Evolutionary conservation across 2,329 filamentous ascomycete genomes (phyloP), one percentile per base, ranked within the genome.

Genomic region (Penicillium sp.): DNA sequence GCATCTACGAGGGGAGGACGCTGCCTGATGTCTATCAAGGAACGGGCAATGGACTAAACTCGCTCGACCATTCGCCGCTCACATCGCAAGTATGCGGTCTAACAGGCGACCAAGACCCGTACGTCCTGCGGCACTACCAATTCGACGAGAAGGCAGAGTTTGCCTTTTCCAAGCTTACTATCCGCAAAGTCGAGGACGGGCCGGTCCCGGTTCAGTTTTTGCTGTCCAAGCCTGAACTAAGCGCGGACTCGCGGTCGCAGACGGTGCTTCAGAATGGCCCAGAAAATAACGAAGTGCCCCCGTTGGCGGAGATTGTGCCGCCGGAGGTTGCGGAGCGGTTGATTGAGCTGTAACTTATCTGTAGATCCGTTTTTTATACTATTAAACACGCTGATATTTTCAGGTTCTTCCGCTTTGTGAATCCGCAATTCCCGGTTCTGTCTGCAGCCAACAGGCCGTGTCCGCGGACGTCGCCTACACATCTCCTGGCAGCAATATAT

Each of bases 291-390:
- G 46, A 48, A 9, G 18, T 21, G 11, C 46, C 45, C 11, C 20
- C n/a, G 23, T 20, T 26, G 24, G 21, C 52, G 11, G 52, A 48
- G 18, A 48, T 55, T 28, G 52, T 55, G 14, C 52, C 52, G 8
- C 52, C 43, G n/a, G 52, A 55, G 42, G 52, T 55, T 28, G 52
- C 43, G 40, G 52, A 55, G 28, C 52, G 52, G 16, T 55, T 55
- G 23, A 55, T 55, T 12, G 52, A 48, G 23, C 21, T 55, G 52
- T 55, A 48, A 21, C 45, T 12, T 26, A 45, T 46, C 3, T 12
- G 23, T 7, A 20, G 5, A 5, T 38, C 8, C 3, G 16, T 16
- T 14, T 35, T 16, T 11, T 3, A 35, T 35, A 2, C 3, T 35
- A 3, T 4, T 5, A 3, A 35, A 35, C 12, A 3, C 14, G 12